phyloP scores from a whole-genome alignment of 208 protist species.

The Porcisia deanei region DNA sequence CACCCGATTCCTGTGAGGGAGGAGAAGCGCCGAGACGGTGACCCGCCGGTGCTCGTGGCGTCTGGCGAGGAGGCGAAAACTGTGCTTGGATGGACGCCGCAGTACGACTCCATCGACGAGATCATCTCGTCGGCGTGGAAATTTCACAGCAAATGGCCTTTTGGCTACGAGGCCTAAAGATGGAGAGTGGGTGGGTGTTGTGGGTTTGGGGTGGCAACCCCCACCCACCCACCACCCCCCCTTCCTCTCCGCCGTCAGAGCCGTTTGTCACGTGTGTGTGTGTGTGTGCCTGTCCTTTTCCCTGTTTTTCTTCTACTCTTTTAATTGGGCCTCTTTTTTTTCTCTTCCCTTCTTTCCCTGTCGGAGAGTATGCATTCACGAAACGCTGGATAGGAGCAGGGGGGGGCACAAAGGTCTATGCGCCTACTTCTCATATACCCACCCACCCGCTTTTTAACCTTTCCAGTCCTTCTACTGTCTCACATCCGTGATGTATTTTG shows the following conservation, averaged over 20 bases:
- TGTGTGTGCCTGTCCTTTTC: not conserved
- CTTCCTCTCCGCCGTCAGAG: not conserved
- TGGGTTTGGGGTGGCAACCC: no score
- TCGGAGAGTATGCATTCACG: no score
- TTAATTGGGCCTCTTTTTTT: not conserved
- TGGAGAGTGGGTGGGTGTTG: no score
- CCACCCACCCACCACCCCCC: not conserved
- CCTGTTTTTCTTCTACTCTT: not conserved
- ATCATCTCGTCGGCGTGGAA: constrained; percentile 82
- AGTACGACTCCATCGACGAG: constrained; percentile 79
- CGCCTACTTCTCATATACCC: no score
- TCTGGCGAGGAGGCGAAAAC: constrained; percentile 55
- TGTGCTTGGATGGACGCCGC: constrained; percentile 73
- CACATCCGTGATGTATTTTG: not conserved
- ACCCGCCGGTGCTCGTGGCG: constrained; percentile 79
- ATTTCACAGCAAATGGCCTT: constrained; percentile 67
- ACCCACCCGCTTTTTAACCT: not conserved
- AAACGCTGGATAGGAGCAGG: no score
- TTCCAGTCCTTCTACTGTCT: not conserved
- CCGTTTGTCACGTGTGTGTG: no score
- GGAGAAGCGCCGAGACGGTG: constrained; percentile 62
- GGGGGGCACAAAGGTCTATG: no score
- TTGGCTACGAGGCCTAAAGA: constrained; percentile 35
- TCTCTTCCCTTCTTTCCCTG: not conserved
- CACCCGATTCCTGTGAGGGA: constrained; percentile 88